phyloP scores from a whole-genome alignment of 2,329 filamentous ascomycete genomes.

The Colletotrichum noveboracense region DNA sequence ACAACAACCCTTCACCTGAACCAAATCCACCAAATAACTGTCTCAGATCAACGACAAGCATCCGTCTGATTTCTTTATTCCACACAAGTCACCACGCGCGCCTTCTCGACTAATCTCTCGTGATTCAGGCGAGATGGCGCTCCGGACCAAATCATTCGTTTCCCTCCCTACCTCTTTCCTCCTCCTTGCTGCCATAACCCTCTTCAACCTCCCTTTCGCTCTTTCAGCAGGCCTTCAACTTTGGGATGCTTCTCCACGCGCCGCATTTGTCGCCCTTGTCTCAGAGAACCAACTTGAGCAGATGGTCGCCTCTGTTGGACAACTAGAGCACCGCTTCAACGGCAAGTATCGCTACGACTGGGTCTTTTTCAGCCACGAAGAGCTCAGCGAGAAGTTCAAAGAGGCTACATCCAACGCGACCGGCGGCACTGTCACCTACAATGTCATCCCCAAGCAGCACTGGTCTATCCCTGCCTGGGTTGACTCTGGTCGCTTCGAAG shows the following conservation, averaged over 20 bases:
- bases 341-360: slow-evolving; percentile 84
- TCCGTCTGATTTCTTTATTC: background rate
- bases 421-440: slow-evolving; percentile 73
- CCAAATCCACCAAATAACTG: background rate
- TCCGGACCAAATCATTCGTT: background rate
- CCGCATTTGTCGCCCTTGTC: slow-evolving; percentile 68
- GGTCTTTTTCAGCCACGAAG: slow-evolving; percentile 85
- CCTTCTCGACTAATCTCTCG: background rate
- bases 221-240: background rate
- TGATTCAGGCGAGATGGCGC: background rate
- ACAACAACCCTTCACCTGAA: background rate
- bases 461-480: slow-evolving; percentile 80
- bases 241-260: slow-evolving; percentile 30
- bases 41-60: background rate
- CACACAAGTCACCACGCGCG: background rate
- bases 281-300: slow-evolving; percentile 73
- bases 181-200: background rate
- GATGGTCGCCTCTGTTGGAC: slow-evolving; percentile 72
- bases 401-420: slow-evolving; percentile 69
- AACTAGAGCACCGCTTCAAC: slow-evolving; percentile 69
- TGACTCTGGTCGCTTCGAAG: slow-evolving; percentile 67
- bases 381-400: slow-evolving; percentile 81
- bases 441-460: slow-evolving; percentile 76
- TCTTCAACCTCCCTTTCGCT: background rate
- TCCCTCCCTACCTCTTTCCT: background rate